Conservation (phyloP, 192 early-diverging fungal species). For the Diversispora eburnea region DNA sequence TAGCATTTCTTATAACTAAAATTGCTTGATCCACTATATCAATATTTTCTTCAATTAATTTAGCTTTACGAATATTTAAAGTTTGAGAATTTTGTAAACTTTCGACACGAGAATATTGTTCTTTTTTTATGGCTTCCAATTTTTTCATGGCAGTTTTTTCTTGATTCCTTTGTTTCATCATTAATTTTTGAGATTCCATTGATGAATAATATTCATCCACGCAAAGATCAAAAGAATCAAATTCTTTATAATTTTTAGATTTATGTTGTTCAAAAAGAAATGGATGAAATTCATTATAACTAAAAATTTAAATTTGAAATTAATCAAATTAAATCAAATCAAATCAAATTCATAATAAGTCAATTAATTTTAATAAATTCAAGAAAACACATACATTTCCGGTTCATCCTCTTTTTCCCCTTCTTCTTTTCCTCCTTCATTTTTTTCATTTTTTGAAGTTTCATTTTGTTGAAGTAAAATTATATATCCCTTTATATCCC, state of each 20-base stretch:
- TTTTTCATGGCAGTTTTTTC: slow-evolving; percentile 78
- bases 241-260: slow-evolving; percentile 53
- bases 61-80: slow-evolving; percentile 69
- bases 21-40: slow-evolving; percentile 86
- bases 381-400: slow-evolving; percentile 2
- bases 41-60: slow-evolving; percentile 80
- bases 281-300: slow-evolving; percentile 71
- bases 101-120: slow-evolving; percentile 74
- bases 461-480: slow-evolving; percentile 41
- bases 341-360: neutral
- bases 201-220: slow-evolving; percentile 94
- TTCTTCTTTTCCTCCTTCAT: slow-evolving; percentile 35
- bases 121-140: slow-evolving; percentile 73
- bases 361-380: neutral
- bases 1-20: slow-evolving; percentile 78
- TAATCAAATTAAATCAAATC: neutral
- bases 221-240: slow-evolving; percentile 71
- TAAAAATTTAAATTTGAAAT: slow-evolving; percentile 13
- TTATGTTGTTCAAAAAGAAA: slow-evolving; percentile 65
- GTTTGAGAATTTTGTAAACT: slow-evolving; percentile 72
- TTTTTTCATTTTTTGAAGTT: slow-evolving; percentile 33
- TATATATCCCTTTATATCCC: slow-evolving; percentile 56
- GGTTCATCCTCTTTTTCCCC: slow-evolving; percentile 30
- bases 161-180: slow-evolving; percentile 63
- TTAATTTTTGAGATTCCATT: slow-evolving; percentile 80